Evolutionary conservation across 2,329 filamentous ascomycete species (phyloP).

Genomic region (Sporothrix inflata): DNA sequence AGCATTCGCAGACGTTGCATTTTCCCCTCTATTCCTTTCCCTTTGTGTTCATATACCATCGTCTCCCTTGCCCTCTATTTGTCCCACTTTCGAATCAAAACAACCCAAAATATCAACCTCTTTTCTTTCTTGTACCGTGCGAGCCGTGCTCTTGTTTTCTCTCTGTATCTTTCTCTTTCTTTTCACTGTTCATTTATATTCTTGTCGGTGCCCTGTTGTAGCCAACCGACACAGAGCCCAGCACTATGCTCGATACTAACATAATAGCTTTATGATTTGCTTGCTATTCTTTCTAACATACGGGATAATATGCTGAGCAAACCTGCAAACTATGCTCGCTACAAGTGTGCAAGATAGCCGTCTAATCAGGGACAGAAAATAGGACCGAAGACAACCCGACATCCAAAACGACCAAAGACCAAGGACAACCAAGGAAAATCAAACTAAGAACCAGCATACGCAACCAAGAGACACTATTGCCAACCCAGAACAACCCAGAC

Average conservation of each 20-base stretch:
- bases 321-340: neutral
- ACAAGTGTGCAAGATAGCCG: neutral
- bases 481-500: too few relatives aligned
- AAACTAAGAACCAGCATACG: neutral
- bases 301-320: neutral
- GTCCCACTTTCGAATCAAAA: neutral
- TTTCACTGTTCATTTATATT: neutral
- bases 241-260: neutral
- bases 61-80: slow-evolving; percentile 9
- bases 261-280: neutral
- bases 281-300: neutral
- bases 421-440: neutral
- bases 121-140: neutral
- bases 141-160: neutral
- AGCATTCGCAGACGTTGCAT: slow-evolving; percentile 15
- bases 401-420: slow-evolving; percentile 13
- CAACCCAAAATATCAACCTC: neutral
- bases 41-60: slow-evolving; percentile 13
- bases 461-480: neutral
- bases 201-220: too few relatives aligned
- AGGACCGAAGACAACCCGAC: neutral
- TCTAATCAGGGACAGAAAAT: neutral
- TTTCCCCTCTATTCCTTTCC: neutral
- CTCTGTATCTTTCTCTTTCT: neutral
- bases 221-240: too few relatives aligned